Percentiles rank a stretch among this genome's conserved stretches.
Evolutionary conservation across 768 basidiomycete genomes (phyloP).

Genomic region (Gymnopilus junonius): DNA sequence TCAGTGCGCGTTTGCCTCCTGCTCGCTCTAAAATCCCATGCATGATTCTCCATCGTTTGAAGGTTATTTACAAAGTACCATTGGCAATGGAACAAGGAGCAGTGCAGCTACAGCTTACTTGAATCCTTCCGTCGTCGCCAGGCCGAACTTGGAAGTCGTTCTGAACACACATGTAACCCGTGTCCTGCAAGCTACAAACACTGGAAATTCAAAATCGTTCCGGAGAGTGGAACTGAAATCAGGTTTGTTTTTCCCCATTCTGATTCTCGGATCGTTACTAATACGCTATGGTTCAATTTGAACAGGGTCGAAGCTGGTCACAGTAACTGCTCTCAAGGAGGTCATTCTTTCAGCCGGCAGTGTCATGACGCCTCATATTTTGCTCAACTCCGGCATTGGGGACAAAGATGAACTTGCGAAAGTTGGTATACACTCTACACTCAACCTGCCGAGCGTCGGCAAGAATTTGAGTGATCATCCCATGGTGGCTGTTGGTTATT

Average conservation of each 20-base stretch:
- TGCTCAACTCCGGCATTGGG: slow-evolving; percentile 43
- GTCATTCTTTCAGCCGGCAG: slow-evolving; percentile 50
- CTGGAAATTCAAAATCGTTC: not conserved
- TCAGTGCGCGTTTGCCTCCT: too few species aligned
- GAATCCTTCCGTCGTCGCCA: slow-evolving; percentile 7
- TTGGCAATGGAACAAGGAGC: slow-evolving; percentile 17
- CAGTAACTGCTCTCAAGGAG: slow-evolving; percentile 51
- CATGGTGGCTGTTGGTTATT: slow-evolving; percentile 26
- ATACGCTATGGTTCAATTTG: not conserved
- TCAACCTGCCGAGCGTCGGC: slow-evolving; percentile 41
- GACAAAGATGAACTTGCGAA: slow-evolving; percentile 22
- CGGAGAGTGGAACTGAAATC: slow-evolving; percentile 16
- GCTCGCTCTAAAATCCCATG: not conserved
- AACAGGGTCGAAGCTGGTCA: not conserved
- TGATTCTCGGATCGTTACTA: too few species aligned
- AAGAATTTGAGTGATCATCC: slow-evolving; percentile 42
- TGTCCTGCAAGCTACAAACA: slow-evolving; percentile 4
- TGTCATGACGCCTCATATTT: slow-evolving; percentile 40
- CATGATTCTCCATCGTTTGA: not conserved
- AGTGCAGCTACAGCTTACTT: slow-evolving; percentile 23
- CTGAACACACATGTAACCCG: slow-evolving; percentile 21
- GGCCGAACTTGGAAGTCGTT: slow-evolving; percentile 23
- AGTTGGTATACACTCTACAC: slow-evolving; percentile 29
- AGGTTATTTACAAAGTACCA: slow-evolving; percentile 14
- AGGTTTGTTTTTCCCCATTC: not conserved